A percentile compares a stretch with the other conserved stretches of the same genome.
Conservation (phyloP, 805 yeast species). For the Saturnispora gosingensis region DNA sequence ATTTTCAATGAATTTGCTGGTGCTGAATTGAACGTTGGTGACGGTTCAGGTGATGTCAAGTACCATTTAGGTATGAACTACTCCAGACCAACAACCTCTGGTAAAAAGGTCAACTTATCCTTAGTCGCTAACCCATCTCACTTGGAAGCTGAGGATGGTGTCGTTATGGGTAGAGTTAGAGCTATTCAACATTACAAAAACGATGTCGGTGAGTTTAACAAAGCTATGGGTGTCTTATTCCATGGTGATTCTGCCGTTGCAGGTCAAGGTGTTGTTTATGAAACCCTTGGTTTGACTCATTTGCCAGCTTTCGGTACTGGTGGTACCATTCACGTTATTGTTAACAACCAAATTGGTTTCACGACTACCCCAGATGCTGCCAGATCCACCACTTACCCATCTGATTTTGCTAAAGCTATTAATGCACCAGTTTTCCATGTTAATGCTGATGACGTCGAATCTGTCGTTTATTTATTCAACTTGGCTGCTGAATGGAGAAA, state of each 20-base stretch:
- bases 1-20: conserved; percentile 95
- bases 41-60: conserved; percentile 98
- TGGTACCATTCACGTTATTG: conserved; percentile 94
- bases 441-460: conserved; percentile 96
- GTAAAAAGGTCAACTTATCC: conserved; percentile 90
- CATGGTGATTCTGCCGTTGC: conserved; percentile 99
- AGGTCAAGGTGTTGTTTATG: conserved; percentile 98
- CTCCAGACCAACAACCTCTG: conserved; percentile 97
- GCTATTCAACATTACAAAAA: conserved; percentile 87
- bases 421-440: conserved; percentile 99
- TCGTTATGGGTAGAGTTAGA: conserved; percentile 95
- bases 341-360: conserved; percentile 98
- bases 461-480: conserved; percentile 82
- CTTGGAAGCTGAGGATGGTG: conserved; percentile 98
- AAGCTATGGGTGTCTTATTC: conserved; percentile 85
- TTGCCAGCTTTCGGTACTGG: conserved; percentile 96
- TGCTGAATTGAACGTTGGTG: conserved; percentile 69
- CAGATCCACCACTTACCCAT: conserved; percentile 96
- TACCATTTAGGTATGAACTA: conserved; percentile 99
- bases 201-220: conserved; percentile 72
- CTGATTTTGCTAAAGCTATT: conserved; percentile 92
- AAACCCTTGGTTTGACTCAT: conserved; percentile 89
- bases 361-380: conserved; percentile 98
- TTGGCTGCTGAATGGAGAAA: conserved; percentile 99
- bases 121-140: conserved; percentile 98